Conservation (phyloP, 2,329 filamentous ascomycete species). For the Beauveria australis region DNA sequence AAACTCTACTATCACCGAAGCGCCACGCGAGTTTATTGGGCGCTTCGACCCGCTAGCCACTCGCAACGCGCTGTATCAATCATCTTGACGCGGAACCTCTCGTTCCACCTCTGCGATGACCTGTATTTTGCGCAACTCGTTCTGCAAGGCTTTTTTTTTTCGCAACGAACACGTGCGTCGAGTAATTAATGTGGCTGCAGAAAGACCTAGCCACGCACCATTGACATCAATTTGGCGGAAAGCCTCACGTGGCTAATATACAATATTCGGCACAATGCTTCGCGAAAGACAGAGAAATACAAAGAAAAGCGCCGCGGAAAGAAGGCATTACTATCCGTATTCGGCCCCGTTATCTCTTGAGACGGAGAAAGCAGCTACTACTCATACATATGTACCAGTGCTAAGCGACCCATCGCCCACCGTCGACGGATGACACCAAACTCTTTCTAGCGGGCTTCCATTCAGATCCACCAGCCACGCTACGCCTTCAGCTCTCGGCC, state of each 20-base stretch:
- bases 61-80: background rate
- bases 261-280: background rate
- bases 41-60: background rate
- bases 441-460: constrained; percentile 6
- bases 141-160: background rate
- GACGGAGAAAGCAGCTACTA: background rate
- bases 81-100: no score
- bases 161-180: background rate
- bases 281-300: background rate
- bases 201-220: background rate
- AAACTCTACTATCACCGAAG: background rate
- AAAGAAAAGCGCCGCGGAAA: background rate
- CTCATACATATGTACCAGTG: background rate
- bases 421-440: background rate
- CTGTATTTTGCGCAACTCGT: background rate
- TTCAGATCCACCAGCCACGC: background rate
- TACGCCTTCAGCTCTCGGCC: background rate
- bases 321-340: background rate
- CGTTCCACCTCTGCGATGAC: background rate
- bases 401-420: background rate
- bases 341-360: background rate
- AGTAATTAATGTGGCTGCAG: background rate
- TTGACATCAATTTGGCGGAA: no score
- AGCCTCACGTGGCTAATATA: background rate
- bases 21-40: background rate